Conservation (phyloP, 192 early-diverging fungal species). For the Chytriomyces confervae region DNA sequence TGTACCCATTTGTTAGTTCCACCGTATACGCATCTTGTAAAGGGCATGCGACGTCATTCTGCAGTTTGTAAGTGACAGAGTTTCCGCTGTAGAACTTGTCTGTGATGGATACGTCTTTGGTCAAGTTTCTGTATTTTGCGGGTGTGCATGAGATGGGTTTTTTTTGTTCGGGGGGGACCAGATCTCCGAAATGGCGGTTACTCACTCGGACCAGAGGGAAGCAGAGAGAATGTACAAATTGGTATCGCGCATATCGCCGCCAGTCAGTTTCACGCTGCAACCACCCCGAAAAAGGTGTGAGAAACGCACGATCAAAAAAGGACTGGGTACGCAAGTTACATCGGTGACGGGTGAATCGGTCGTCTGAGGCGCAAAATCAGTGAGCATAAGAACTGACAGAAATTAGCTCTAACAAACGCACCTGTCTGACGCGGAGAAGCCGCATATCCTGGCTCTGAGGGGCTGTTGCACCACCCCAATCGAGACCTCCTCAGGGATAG, state of each 20-base stretch:
- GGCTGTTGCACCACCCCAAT: constrained; percentile 50
- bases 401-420: background rate
- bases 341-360: constrained; percentile 15
- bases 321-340: background rate
- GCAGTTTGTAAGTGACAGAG: background rate
- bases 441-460: constrained; percentile 48
- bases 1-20: constrained; percentile 9
- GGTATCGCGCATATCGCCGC: background rate
- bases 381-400: background rate
- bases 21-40: background rate
- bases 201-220: constrained; percentile 22
- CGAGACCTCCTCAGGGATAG: background rate
- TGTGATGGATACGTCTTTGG: background rate
- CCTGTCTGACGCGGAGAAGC: constrained; percentile 38
- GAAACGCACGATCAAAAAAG: background rate
- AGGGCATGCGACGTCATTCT: background rate
- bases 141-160: background rate
- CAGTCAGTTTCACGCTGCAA: constrained; percentile 6
- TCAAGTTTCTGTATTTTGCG: background rate
- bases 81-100: background rate
- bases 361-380: background rate
- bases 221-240: background rate
- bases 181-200: background rate
- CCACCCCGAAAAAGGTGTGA: background rate
- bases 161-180: too few species aligned